phyloP scores from a whole-genome alignment of 169 alveolate genomes.

The Eimeria brunetti region DNA sequence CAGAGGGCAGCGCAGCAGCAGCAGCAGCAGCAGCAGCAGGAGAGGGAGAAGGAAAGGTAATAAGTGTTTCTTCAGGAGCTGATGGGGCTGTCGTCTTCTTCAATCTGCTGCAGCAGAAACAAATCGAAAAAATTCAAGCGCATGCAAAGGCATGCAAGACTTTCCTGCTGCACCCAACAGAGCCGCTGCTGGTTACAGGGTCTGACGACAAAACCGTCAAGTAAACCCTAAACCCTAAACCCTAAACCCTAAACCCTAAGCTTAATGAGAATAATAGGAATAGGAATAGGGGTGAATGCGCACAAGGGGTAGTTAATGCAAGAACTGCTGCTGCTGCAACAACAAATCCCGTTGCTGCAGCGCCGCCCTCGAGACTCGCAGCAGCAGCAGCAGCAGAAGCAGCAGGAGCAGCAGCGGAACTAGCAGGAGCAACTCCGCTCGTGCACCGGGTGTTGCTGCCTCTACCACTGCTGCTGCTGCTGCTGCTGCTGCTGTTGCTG shows the following conservation, averaged over 20 bases:
- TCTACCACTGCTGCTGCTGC: conserved; percentile 69
- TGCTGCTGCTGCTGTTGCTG: conserved; percentile 87
- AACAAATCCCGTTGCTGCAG: too few species aligned
- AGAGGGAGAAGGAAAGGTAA: background rate
- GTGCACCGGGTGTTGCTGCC: background rate
- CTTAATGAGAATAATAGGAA: background rate
- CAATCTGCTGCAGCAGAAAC: conserved; percentile 83
- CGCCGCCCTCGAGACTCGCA: background rate
- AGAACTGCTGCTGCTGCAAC: too few species aligned
- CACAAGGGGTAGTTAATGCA: too few species aligned
- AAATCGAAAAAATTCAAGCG: conserved; percentile 60
- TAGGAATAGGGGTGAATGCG: too few species aligned
- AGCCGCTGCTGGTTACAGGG: conserved; percentile 78
- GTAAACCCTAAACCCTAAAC: conserved; percentile 32
- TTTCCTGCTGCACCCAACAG: conserved; percentile 57
- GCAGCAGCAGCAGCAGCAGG: background rate
- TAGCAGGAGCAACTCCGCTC: background rate
- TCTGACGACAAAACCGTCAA: conserved; percentile 89
- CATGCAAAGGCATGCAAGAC: conserved; percentile 82
- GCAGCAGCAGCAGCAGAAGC: too few species aligned
- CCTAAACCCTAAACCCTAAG: background rate
- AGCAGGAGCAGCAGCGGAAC: background rate
- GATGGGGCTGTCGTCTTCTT: conserved; percentile 88
- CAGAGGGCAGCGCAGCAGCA: background rate
- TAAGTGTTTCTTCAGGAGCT: conserved; percentile 89